Conservation (phyloP, 164 flowering plant genomes). For the Akebia trifoliata region DNA sequence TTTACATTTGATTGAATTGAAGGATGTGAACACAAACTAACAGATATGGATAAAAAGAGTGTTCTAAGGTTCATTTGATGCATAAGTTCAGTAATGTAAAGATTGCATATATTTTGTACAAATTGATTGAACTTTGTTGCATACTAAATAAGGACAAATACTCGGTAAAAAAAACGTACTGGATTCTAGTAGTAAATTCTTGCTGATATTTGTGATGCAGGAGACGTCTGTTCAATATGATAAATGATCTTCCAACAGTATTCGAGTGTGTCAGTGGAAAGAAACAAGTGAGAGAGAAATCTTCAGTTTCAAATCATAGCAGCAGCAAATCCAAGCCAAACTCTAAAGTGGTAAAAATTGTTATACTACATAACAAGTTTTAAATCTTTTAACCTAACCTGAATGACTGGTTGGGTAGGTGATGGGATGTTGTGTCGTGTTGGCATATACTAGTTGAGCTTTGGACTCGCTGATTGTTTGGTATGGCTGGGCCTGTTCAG, state of each 20-base stretch:
- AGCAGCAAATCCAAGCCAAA: slow-evolving; percentile 43
- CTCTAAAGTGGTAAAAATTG: slow-evolving; percentile 35
- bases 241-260: slow-evolving; percentile 64
- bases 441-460: too few species aligned
- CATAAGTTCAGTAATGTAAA: neutral
- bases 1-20: too few species aligned
- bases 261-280: slow-evolving; percentile 52
- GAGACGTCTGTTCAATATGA: slow-evolving; percentile 52
- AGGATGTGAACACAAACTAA: too few species aligned
- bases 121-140: neutral
- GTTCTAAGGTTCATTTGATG: neutral
- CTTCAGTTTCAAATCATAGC: slow-evolving; percentile 43
- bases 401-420: too few species aligned
- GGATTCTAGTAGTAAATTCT: neutral
- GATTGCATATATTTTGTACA: neutral
- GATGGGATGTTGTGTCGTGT: too few species aligned
- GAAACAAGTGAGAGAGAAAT: slow-evolving; percentile 46
- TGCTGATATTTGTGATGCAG: slow-evolving; percentile 27
- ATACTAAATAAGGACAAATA: too few species aligned
- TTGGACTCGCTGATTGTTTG: too few species aligned
- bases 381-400: too few species aligned
- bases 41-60: too few species aligned
- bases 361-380: neutral
- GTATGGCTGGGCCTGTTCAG: too few species aligned
- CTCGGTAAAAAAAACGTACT: too few species aligned